These are phyloP conservation scores for Pulveroboletus sp. DNA, from an alignment of 768 basidiomycete genomes.

Conservation along the genomic window DNA sequence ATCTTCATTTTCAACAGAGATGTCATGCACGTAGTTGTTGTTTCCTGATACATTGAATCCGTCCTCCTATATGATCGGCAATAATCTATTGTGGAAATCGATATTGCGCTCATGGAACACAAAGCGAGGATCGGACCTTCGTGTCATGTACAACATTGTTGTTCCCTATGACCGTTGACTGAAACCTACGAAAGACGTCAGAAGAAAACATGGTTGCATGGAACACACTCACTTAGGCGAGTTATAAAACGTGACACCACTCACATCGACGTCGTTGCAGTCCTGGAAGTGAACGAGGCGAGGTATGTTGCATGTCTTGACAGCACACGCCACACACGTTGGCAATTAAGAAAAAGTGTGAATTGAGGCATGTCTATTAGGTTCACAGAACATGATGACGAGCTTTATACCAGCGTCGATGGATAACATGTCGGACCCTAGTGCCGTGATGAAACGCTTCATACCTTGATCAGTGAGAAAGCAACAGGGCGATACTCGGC, in stretches of 20 bases:
- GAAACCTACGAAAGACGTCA: constrained; percentile 6
- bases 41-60: constrained; percentile 25
- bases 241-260: constrained; percentile 14
- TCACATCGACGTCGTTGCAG: constrained; percentile 7
- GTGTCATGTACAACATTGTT: constrained; percentile 10
- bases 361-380: no score
- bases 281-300: constrained; percentile 1
- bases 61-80: constrained; percentile 13
- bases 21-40: constrained; percentile 32
- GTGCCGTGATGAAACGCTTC: no score
- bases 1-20: constrained; percentile 31
- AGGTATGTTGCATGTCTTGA: no score
- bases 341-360: no score
- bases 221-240: constrained; percentile 4
- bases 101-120: not conserved
- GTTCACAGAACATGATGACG: no score
- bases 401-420: no score
- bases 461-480: no score
- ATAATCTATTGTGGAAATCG: not conserved
- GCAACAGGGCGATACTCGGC: no score
- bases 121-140: not conserved
- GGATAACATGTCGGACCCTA: no score
- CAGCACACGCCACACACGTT: no score
- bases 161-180: constrained; percentile 8
- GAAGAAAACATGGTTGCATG: not conserved